These are phyloP conservation scores for Suillus alpinus DNA, from an alignment of 768 basidiomycete genomes.

Conservation along the genomic window DNA sequence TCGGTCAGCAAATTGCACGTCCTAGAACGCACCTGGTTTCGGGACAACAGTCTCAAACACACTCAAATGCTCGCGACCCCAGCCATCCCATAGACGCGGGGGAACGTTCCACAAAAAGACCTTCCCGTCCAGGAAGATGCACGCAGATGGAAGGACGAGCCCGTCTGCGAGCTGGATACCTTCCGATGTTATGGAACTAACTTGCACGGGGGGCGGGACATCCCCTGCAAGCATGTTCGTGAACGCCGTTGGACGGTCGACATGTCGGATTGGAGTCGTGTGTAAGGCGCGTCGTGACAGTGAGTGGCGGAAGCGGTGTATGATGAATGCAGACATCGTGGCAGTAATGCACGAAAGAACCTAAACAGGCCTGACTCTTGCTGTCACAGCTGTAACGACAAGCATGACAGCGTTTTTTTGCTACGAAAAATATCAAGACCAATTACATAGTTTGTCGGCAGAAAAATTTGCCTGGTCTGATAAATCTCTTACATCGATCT, in stretches of 20 bases:
- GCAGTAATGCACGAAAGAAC: background rate
- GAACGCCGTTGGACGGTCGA: constrained; percentile 34
- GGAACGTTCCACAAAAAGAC: constrained; percentile 92
- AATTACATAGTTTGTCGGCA: too few species aligned
- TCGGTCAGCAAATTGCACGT: background rate
- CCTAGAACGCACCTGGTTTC: constrained; percentile 66
- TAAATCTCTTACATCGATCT: too few species aligned
- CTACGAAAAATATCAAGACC: too few species aligned
- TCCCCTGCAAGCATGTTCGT: constrained; percentile 76
- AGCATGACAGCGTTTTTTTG: too few species aligned
- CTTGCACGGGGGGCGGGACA: constrained; percentile 66
- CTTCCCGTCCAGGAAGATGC: constrained; percentile 82
- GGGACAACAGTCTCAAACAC: constrained; percentile 82
- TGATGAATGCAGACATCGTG: background rate
- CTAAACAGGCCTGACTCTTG: background rate
- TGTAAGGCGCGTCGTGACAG: constrained; percentile 3
- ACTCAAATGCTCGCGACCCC: constrained; percentile 72
- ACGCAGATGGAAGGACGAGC: constrained; percentile 70
- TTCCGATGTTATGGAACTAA: constrained; percentile 56
- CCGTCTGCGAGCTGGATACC: constrained; percentile 80
- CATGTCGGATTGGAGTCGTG: background rate
- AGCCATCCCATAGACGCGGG: constrained; percentile 57
- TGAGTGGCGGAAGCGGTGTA: background rate
- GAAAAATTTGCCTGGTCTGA: too few species aligned
- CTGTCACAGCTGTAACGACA: too few species aligned